A percentile compares a stretch with the other conserved stretches of the same genome.
These are phyloP conservation scores for Ceratobasidium sp. DNA, from an alignment of 1,284 basidiomycete genomes.

Conservation along the genomic window DNA sequence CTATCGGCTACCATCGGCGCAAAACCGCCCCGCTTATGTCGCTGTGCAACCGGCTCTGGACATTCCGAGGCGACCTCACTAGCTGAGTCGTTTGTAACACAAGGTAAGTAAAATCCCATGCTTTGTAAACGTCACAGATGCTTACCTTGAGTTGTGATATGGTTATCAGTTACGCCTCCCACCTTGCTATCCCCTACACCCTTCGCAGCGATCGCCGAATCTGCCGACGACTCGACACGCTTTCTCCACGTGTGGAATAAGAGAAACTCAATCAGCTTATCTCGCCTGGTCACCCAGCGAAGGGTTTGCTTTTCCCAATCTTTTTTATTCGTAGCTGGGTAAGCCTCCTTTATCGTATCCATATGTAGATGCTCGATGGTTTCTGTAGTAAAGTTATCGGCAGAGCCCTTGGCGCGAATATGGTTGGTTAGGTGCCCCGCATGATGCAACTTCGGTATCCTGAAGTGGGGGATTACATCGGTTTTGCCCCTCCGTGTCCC, in stretches of 20 bases:
- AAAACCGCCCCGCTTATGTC: background rate
- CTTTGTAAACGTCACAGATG: too few species aligned
- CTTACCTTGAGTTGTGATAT: too few species aligned
- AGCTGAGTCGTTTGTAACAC: background rate
- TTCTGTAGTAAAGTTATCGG: conserved; percentile 20
- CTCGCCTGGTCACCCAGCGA: background rate
- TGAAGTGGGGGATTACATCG: background rate
- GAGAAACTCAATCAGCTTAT: background rate
- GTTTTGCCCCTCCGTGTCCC: conserved; percentile 13
- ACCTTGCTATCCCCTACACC: background rate
- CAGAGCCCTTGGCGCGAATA: conserved; percentile 6
- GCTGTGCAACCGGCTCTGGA: background rate
- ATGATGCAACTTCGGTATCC: conserved; percentile 16
- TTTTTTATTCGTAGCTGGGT: background rate
- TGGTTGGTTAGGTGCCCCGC: background rate
- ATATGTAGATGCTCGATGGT: conserved; percentile 10
- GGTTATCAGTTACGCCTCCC: too few species aligned
- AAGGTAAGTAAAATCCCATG: too few species aligned
- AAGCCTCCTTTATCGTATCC: conserved; percentile 24
- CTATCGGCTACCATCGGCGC: background rate
- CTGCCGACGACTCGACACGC: background rate
- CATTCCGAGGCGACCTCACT: background rate
- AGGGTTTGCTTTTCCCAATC: conserved; percentile 15
- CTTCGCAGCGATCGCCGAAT: background rate
- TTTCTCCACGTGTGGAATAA: background rate